Evolutionary conservation across 1,139 yeast species (phyloP), one percentile per base, ranked within the genome.

Genomic region (Yamadazyma taylorii): DNA sequence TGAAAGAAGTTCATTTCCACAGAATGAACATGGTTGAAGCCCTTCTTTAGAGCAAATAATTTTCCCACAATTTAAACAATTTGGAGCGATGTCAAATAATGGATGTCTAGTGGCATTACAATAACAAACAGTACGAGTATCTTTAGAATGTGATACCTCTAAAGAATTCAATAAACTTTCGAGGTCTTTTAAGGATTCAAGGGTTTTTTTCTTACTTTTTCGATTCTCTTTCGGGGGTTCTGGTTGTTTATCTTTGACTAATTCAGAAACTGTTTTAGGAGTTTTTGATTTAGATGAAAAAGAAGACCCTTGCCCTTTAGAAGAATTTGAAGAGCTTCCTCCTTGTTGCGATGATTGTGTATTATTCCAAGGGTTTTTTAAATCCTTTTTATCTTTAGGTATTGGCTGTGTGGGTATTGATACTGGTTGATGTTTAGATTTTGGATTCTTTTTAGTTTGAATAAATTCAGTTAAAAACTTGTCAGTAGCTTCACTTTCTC

Each of bases 1-100:
- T 4, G 81, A 72, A 13, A 92, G 67, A 26, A 92, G 62, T 24
- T 81, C 85, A 17, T 70, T 59, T 0, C 89, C 88, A 63, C 98
- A 92, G 46, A 66, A 85, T 2, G 94, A 76, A 56, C 99, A 94
- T 4, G 94, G 94, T 38, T 89, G 88, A n/a, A 80, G 58, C 0
- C 97, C 97, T 55, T 94, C 97, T 50, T 81, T 81, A 3, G 75
- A 73, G 63, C 99, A 94, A 2, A 92, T 85, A 27, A 94, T 87
- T 56, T 89, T 88, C 9, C 99, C 99, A 60, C 99, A 94, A 41
- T 84, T 81, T 31, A 92, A 63, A 53, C 99, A 94, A 56, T 94
- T 94, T 0, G 98, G 98, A 1, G 95, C 92, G 41, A 86, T 74
- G 41, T 86, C 94, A 48, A 88, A 85, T 30, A 94, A 64, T 2